Base-by-base conservation (phyloP, 345 rosid genomes). In the Corchorus capsularis region DNA sequence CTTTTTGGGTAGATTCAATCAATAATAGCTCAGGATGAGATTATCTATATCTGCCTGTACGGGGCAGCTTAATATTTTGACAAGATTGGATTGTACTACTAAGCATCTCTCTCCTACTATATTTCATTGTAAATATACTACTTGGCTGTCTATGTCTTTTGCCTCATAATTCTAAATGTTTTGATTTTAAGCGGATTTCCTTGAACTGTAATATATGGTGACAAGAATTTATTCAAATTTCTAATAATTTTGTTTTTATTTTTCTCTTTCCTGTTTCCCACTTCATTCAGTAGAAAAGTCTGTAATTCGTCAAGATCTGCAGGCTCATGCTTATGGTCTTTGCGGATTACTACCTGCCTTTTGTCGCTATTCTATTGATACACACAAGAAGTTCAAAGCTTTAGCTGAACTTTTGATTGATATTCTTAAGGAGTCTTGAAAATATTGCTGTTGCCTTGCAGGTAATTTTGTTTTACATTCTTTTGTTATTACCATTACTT, bases 331-430 rank as follows among this genome's bases (percentile, higher is more conserved):
- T 62, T 88, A 79, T 80, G 91, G 81, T 70, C 92, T 96, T 6
- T 82, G 86, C 91, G 87, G 81, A 53, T 85, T 96, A 84, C 84
- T 93, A 52, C 93, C 98, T 72, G 90, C 94, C 75, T 93, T 93
- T 72, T 93, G 96, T 83, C 86, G 82, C 78, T 89, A 88, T 82
- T 92, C 98, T 65, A 84, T 76, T 75, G 98, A 96, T 76, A 83
- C 84, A 8, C 79, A 76, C 77, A 79, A 83, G 75, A 83, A 79
- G 43, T 85, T 89, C 81, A 81, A 79, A 78, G 75, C 90, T 63
- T 81, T 96, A 85, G 87, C 92, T 63, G 81, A 86, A 76, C 87
- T 93, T 75, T 79, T 96, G 76, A 81, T 85, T 75, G 76, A 69
- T 72, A 82, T 87, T 78, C 80, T 91, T 17, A 86, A 86, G 69